phyloP scores from a whole-genome alignment of 768 basidiomycete species.

The Candolleomyces aberdarensis region DNA sequence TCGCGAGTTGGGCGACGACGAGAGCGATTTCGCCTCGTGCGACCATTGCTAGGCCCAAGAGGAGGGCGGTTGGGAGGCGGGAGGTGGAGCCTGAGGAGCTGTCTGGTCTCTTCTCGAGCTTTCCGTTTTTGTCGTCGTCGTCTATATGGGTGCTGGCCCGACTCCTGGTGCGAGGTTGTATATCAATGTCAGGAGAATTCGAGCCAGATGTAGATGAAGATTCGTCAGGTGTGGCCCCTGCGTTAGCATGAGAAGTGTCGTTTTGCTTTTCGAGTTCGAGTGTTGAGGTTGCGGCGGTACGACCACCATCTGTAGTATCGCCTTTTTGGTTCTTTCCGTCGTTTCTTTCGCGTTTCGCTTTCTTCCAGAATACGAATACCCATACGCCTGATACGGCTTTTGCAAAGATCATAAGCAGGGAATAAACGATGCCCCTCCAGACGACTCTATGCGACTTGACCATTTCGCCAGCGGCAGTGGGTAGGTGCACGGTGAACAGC shows the following conservation, averaged over 20 bases:
- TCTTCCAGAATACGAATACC: slow-evolving; percentile 27
- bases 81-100: too few species aligned
- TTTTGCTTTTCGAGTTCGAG: background rate
- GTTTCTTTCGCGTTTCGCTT: background rate
- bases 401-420: slow-evolving; percentile 52
- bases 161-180: background rate
- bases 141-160: too few species aligned
- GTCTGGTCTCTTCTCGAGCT: too few species aligned
- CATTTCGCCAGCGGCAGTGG: slow-evolving; percentile 1
- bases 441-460: slow-evolving; percentile 24
- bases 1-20: slow-evolving; percentile 49
- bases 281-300: background rate
- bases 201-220: background rate
- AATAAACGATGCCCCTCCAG: slow-evolving; percentile 58
- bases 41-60: slow-evolving; percentile 59
- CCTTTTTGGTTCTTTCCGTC: background rate
- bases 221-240: too few species aligned
- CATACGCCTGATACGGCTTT: slow-evolving; percentile 50
- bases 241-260: too few species aligned
- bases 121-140: too few species aligned
- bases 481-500: slow-evolving; percentile 35
- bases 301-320: too few species aligned
- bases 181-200: background rate
- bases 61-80: slow-evolving; percentile 25
- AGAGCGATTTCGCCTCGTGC: slow-evolving; percentile 69